Conservation (phyloP, 106 monocot genomes). For the Dactylorhiza incarnata region DNA sequence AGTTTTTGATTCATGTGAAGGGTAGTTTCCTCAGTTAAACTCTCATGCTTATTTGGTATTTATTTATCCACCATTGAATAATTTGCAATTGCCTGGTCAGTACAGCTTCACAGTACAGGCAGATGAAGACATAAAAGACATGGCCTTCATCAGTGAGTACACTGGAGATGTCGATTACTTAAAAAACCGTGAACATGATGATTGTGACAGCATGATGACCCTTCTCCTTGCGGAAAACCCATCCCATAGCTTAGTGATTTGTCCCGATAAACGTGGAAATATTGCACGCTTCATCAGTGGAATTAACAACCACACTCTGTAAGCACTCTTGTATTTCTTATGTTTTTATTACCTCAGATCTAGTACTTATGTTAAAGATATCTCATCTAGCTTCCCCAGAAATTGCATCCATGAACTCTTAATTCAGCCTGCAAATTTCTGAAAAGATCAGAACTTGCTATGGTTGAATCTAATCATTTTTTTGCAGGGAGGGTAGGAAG, state of each 20-base stretch:
- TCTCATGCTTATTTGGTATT: background rate
- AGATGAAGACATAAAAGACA: constrained; percentile 71
- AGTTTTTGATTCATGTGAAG: constrained; percentile 75
- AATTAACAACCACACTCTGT: constrained; percentile 77
- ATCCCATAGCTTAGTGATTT: constrained; percentile 58
- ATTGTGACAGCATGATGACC: constrained; percentile 92
- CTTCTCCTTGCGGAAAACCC: constrained; percentile 53
- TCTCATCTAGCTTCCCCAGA: background rate
- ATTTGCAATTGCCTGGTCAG: constrained; percentile 4
- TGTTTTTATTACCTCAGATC: background rate
- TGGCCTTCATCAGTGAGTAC: constrained; percentile 79
- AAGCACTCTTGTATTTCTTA: constrained; percentile 17
- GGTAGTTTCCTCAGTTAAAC: constrained; percentile 34
- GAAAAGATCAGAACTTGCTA: constrained; percentile 4
- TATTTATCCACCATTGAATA: background rate
- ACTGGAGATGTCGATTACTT: constrained; percentile 84
- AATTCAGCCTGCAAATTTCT: background rate
- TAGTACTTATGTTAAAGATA: background rate
- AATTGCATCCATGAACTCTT: background rate
- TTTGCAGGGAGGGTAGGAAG: constrained; percentile 79
- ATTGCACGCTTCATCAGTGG: constrained; percentile 87
- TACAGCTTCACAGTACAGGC: constrained; percentile 90
- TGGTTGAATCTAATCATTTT: constrained; percentile 2
- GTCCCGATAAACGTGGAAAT: constrained; percentile 83
- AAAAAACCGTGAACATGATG: constrained; percentile 69